Evolutionary conservation across 2,329 filamentous ascomycete genomes (phyloP).

Genomic region (Xylariaceae sp.): DNA sequence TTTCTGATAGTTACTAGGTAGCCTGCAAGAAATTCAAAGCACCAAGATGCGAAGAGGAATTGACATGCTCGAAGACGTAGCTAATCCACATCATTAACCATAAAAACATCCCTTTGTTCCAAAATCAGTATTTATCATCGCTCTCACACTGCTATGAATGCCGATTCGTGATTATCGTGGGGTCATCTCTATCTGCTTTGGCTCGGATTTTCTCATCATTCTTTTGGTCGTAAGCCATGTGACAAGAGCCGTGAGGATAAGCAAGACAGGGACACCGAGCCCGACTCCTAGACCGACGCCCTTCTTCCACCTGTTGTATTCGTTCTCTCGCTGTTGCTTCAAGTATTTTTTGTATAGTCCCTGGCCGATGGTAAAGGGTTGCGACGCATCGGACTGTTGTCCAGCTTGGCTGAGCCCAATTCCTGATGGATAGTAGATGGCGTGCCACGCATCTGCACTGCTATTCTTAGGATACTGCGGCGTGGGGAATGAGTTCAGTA

Average conservation of each 20-base stretch:
- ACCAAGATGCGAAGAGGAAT: too few relatives aligned
- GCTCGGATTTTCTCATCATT: background rate
- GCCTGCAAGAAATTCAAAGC: too few relatives aligned
- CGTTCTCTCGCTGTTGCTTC: background rate
- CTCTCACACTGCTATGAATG: background rate
- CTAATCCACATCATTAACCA: background rate
- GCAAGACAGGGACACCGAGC: background rate
- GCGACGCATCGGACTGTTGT: background rate
- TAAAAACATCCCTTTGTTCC: background rate
- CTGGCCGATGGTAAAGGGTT: background rate
- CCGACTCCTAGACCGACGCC: background rate
- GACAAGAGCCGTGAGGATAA: background rate
- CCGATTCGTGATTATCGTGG: background rate
- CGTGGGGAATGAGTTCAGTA: background rate
- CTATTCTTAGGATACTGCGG: background rate
- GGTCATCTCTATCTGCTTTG: background rate
- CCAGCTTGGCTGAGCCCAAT: background rate
- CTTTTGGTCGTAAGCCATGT: background rate
- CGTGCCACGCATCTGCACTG: background rate
- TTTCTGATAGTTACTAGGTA: too few relatives aligned
- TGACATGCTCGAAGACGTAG: background rate
- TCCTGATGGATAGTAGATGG: background rate
- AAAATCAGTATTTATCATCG: background rate
- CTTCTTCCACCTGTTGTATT: background rate
- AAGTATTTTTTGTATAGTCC: background rate